A percentile compares a stretch with the other conserved stretches of the same genome.
Conservation (phyloP, 495 filamentous ascomycete species). For the Talaromyces wortmannii region DNA sequence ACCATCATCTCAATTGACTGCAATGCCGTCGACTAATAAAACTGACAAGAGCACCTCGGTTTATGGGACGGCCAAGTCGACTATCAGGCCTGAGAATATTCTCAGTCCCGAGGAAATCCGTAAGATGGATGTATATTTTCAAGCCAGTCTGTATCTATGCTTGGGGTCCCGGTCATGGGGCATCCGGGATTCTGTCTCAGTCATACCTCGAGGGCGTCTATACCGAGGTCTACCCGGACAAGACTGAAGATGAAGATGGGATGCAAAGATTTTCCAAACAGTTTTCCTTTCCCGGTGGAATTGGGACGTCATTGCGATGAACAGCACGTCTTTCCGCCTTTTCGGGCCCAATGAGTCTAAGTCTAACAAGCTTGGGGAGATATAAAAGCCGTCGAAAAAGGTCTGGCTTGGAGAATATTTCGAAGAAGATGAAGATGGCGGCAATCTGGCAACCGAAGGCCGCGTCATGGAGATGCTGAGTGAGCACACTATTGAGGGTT, state of each 20-base stretch:
- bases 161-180: constrained; percentile 69
- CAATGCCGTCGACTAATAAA: not conserved
- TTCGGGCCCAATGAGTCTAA: constrained; percentile 74
- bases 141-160: constrained; percentile 63
- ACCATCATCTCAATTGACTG: no score
- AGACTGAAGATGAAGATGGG: constrained; percentile 54
- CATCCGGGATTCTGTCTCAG: constrained; percentile 61
- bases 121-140: constrained; percentile 61
- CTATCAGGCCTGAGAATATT: constrained; percentile 43
- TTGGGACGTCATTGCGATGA: constrained; percentile 59
- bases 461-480: constrained; percentile 74
- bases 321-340: constrained; percentile 58
- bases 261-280: constrained; percentile 69
- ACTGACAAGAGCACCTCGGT: constrained; percentile 43
- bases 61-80: constrained; percentile 59
- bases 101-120: constrained; percentile 55
- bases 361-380: constrained; percentile 62
- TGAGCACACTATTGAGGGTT: constrained; percentile 70
- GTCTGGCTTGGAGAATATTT: constrained; percentile 73
- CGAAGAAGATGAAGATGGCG: constrained; percentile 61
- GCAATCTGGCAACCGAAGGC: constrained; percentile 55
- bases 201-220: constrained; percentile 72
- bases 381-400: constrained; percentile 66
- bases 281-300: constrained; percentile 70
- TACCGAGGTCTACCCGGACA: constrained; percentile 63